Evolutionary conservation across 805 yeast species (phyloP).

Genomic region (Kazachstania africana): DNA sequence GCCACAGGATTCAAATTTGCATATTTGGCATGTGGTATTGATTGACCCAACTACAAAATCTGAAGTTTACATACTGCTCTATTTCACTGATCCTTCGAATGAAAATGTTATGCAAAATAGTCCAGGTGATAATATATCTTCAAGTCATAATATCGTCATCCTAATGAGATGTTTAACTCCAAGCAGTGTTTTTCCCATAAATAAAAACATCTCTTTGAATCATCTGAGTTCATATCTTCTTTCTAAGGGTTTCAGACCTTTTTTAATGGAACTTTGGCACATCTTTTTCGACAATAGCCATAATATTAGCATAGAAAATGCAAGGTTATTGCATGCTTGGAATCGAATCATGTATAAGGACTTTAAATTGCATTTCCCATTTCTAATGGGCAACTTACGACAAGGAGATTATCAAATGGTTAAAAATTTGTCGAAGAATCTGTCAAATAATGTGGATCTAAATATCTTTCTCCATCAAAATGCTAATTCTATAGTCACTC

Average conservation of each 20-base stretch:
- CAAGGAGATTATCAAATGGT: constrained; percentile 18
- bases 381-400: constrained; percentile 14
- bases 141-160: constrained; percentile 8
- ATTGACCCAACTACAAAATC: constrained; percentile 7
- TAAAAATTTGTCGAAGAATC: constrained; percentile 5
- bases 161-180: constrained; percentile 22
- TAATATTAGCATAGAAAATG: neutral
- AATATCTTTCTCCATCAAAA: too few relatives aligned
- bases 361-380: constrained; percentile 21
- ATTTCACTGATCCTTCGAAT: constrained; percentile 10
- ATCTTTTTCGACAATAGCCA: neutral
- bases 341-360: constrained; percentile 21
- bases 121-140: neutral
- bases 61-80: constrained; percentile 18
- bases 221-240: constrained; percentile 14
- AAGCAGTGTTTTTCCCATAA: constrained; percentile 16
- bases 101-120: constrained; percentile 6
- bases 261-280: constrained; percentile 6
- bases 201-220: constrained; percentile 17
- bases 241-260: constrained; percentile 11
- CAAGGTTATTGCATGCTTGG: constrained; percentile 15
- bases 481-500: too few relatives aligned
- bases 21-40: constrained; percentile 23
- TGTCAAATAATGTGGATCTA: too few relatives aligned
- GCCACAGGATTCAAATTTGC: constrained; percentile 26